Evolutionary conservation across 2,329 filamentous ascomycete genomes (phyloP), one percentile per base, ranked within the genome.

Genomic region (Ilyonectria robusta): DNA sequence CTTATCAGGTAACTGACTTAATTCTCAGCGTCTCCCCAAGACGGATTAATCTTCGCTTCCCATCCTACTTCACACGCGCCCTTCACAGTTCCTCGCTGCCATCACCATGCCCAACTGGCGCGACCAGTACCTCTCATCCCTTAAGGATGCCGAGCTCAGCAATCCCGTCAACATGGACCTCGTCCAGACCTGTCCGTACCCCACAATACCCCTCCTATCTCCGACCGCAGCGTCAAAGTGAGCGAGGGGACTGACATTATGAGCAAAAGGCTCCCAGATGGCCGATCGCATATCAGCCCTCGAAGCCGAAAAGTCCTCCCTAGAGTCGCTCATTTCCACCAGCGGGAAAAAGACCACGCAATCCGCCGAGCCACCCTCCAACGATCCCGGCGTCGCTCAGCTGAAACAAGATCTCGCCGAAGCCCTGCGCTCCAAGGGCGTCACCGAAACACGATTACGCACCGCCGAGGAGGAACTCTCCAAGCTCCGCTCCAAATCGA

Each of bases 111-210:
- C 89, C 70, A 89, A 88, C 84, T 97, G 95, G 93, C 88, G 91
- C 76, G 90, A 93, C 72, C 93, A 97, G 76, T 98, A 97, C 80
- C 85, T 93, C 69, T 85, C 89, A 68, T 92, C 92, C 71, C 86
- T 98, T 71, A 87, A 90, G 73, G 91, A 92, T 75, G 93, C 94
- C 75, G 87, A 90, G 76, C 87, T 89, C 69, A 92, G 94, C 65
- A 86, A 83, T 71, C 85, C 86, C 6, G 83, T 89, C 67, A 88
- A 89, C 71, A 83, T 84, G 75, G 87, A 90, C 59, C 87, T 97
- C 68, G 92, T 97, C 75, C 87, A 94, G 78, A 91, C 93, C 68
- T 97, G 95, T 97, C 79, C 72, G 89, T 79, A 46, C 42, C 62
- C 68, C 66, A 29, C 68, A 42, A 50, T 60, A 57, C 42, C 65